phyloP scores from a whole-genome alignment of 2,329 filamentous ascomycete genomes.

The Plenodomus tracheiphilus region DNA sequence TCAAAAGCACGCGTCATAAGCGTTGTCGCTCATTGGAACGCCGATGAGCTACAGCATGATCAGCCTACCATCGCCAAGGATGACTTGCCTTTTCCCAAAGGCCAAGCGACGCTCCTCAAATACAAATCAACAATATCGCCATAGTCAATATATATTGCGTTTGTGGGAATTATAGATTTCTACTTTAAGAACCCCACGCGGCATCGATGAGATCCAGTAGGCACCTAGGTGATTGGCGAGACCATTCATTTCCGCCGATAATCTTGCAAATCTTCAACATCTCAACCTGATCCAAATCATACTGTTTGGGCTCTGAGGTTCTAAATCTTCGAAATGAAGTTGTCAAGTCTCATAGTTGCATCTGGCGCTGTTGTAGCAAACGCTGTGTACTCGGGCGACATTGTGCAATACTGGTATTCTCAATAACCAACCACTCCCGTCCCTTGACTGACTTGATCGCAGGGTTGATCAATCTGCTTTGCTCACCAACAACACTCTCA shows the following conservation, averaged over 20 bases:
- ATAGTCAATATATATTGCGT: not conserved
- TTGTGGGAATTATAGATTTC: not conserved
- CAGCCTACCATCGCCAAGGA: not conserved
- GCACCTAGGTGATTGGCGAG: too few relatives aligned
- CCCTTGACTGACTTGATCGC: not conserved
- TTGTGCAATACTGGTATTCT: conserved; percentile 24
- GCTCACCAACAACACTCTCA: conserved; percentile 27
- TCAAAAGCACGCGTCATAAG: not conserved
- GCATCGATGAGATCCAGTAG: not conserved
- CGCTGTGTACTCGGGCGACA: conserved; percentile 15
- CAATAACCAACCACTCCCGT: not conserved
- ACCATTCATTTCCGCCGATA: too few relatives aligned
- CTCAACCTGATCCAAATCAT: too few relatives aligned
- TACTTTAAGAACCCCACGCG: not conserved
- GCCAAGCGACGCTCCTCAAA: not conserved
- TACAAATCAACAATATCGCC: not conserved
- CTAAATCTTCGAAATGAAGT: not conserved
- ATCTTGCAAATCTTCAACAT: too few relatives aligned
- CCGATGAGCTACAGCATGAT: not conserved
- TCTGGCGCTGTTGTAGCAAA: not conserved
- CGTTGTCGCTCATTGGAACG: not conserved
- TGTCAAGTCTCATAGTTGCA: not conserved
- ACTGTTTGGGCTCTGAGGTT: too few relatives aligned
- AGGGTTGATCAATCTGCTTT: conserved; percentile 26
- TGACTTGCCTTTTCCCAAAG: not conserved